phyloP scores from a whole-genome alignment of 352 stramenopile species.

The Globisporangium sylvaticum region DNA sequence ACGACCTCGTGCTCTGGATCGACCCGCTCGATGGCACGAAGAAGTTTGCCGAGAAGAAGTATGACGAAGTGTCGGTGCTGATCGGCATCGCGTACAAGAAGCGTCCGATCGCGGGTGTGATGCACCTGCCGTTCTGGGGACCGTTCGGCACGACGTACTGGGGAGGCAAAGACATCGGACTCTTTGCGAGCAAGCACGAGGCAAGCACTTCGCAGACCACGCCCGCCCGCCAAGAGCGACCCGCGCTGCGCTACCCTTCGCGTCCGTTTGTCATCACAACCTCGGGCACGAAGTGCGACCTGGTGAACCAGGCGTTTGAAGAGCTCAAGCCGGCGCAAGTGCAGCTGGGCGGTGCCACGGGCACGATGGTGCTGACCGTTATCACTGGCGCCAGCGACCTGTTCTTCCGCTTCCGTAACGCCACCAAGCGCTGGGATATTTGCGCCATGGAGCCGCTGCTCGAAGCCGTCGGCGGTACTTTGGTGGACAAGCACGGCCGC shows the following conservation, averaged over 20 bases:
- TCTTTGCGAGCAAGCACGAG: constrained; percentile 44
- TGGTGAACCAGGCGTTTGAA: constrained; percentile 38
- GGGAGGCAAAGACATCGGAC: constrained; percentile 48
- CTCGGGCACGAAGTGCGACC: constrained; percentile 50
- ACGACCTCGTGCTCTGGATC: constrained; percentile 71
- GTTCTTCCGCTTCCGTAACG: constrained; percentile 67
- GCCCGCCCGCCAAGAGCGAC: constrained; percentile 25
- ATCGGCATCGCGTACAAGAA: constrained; percentile 67
- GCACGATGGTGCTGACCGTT: constrained; percentile 69
- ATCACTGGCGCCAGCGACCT: constrained; percentile 56
- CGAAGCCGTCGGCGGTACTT: constrained; percentile 43
- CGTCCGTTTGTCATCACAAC: constrained; percentile 47
- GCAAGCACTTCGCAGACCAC: constrained; percentile 17
- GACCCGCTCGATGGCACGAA: constrained; percentile 78
- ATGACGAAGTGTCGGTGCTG: constrained; percentile 75
- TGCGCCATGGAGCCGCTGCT: constrained; percentile 69
- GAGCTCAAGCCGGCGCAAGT: constrained; percentile 33
- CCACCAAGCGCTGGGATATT: constrained; percentile 78
- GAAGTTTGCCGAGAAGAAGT: constrained; percentile 68
- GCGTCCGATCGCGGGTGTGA: constrained; percentile 59
- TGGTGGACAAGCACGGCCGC: constrained; percentile 53
- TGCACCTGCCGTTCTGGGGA: constrained; percentile 68
- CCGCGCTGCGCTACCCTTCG: constrained; percentile 26
- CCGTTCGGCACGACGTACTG: constrained; percentile 54
- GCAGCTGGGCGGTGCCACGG: constrained; percentile 55